Base-by-base conservation (phyloP, 306 rosid species). In the Senna siamea region DNA sequence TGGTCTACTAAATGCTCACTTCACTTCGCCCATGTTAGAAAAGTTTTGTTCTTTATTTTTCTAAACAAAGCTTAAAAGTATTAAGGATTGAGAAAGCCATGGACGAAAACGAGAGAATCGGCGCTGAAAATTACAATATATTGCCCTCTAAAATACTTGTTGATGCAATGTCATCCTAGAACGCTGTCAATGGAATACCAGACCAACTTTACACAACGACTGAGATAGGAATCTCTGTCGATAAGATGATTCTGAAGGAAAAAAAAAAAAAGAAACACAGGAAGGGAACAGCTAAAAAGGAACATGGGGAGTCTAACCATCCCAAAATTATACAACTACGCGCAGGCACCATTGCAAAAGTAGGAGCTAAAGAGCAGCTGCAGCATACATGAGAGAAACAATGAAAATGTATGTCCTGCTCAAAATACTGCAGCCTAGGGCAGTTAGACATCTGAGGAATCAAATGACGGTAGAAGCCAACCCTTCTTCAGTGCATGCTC, bases 391-490 rank as follows among this genome's bases (percentile, higher is more conserved):
- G 76, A 86, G 85, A 83, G 76, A 79, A 74, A 74, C 89, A 81
- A 67, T 37, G 32, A 79, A 84, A 77, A 80, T 68, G 62, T 67
- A 53, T 72, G 85, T 73, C 82, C 81, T 80, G 79, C 85, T 87
- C 82, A 71, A 79, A 68, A 77, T 64, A 84, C 82, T 80, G 88
- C 84, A 73, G 69, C 74, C 66, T 10, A 54, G 54, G 81, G 63
- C 72, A 70, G 57, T 58, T 77, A 81, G 30, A 62, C 85, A 60
- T 83, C 96, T 28, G 80, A 64, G 5, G 89, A 82, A 73, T 82
- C 90, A 12, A 89, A 94, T 32, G 90, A 83, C 2, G 92, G 87
- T 6, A 88, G 69, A 34, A 90, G 92, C 97, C 99, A 94, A 0
- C 89, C 95, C 70, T 89, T 87, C 11, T 44, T 70, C 81, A 76